Evolutionary conservation across 1,139 yeast genomes (phyloP), one percentile per base, ranked within the genome.

Genomic region (Diutina pseudorugosa): DNA sequence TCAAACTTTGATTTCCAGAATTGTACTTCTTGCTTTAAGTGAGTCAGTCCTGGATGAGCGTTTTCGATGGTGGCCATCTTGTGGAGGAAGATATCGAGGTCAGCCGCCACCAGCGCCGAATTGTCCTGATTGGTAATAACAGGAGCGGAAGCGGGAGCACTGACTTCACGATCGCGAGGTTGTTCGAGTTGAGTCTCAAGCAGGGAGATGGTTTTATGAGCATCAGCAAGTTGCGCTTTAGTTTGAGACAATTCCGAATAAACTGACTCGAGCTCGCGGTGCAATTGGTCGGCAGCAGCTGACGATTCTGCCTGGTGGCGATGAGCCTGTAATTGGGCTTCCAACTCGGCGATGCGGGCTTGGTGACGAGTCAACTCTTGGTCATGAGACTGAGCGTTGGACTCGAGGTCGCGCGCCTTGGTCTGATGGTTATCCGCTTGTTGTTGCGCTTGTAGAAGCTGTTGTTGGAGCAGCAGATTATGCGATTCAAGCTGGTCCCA

Each of bases 1-100:
- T 47, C 50, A 16, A 33, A 47, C 41, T 47, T 47, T 19, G 18
- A 14, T 21, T 47, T 41, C 50, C 50, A 47, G 20, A 47, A 47
- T 33, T 33, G 27, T 11, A 16, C 50, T n/a, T 47, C 42, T 14
- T 21, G 50, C 40, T 20, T 19, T 14, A 36, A 16, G 20, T 47
- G 42, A 11, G 30, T 2, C 42, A 20, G 42, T 2, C 30, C 42
- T 12, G 50, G 42, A 5, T 36, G 50, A 8, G 41, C 50, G 19
- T 12, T 36, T 14, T 33, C 42, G 2, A 33, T 33, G 27, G 18
- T 21, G 16, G 50, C 42, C 42, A 47, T 20, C n/a, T 36, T 33
- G 8, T 33, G 41, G 20, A 45, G 41, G 41, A 45, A 45, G n/a
- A 47, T 33, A 11, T 47, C 50, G 27, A 33, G 20, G 19, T 33